A percentile compares a stretch with the other conserved stretches of the same genome.
Evolutionary conservation across 345 rosid species (phyloP).

Genomic region (Eucalyptus coolabah): DNA sequence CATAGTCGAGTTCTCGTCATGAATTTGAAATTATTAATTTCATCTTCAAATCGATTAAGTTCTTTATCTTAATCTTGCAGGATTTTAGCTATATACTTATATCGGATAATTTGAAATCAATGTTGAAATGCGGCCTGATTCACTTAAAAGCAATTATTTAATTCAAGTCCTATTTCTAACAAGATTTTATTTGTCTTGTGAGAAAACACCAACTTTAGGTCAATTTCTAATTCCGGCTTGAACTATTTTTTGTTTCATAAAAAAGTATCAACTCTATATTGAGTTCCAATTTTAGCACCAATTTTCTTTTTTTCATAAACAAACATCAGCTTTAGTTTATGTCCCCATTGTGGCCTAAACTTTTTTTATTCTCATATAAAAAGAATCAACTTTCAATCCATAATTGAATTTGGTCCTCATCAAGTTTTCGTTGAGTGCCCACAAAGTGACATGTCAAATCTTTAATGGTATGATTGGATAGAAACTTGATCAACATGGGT

Average conservation of each 20-base stretch:
- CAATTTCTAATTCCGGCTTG: fast-evolving
- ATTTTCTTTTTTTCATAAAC: no score
- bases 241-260: no score
- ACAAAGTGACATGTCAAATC: background rate
- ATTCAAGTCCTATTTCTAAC: background rate
- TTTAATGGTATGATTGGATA: background rate
- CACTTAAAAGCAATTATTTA: background rate
- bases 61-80: background rate
- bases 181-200: fast-evolving
- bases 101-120: background rate
- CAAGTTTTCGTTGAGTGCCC: background rate
- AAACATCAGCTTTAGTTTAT: no score
- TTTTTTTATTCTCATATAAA: no score
- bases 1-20: fast-evolving
- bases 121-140: background rate
- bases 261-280: background rate
- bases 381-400: background rate
- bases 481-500: background rate
- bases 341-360: background rate
- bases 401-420: no score
- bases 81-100: background rate
- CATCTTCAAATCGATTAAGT: background rate
- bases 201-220: background rate
- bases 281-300: background rate
- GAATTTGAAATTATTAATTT: background rate